Base-by-base conservation (phyloP, 2,329 filamentous ascomycete genomes). In the Neonectria punicea region DNA sequence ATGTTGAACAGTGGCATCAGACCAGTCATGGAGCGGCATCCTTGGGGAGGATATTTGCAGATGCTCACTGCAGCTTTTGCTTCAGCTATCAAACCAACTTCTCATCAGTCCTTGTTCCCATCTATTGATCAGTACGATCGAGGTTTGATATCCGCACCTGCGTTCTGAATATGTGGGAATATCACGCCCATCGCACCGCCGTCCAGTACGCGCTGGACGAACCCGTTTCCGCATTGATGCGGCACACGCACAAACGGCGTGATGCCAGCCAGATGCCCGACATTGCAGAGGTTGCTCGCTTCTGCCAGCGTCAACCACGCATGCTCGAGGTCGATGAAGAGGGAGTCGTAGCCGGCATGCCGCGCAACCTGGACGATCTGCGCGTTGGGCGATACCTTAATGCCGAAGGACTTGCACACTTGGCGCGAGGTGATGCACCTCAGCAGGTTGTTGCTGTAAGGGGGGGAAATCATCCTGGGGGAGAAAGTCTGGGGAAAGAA, bases 241-340 rank as follows among this genome's bases (percentile, higher is more conserved):
- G 77, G 77, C 3, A 79, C 75, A 1, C 78, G 73, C 1, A 79
- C 77, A 61, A 78, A 75, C 0, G 77, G 77, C 0, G 76, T 74
- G 11, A 77, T 70, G 4, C 76, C 77, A 2, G 62, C 62, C 1
- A 65, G 60, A 7, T 77, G 64, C 0, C 70, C 77, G 1, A 73
- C 68, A 4, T 65, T 70, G 60, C 75, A 78, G 1, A 79, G 67
- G 16, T 73, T 70, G 61, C 73, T 74, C 2, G 74, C 73, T 25
- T 79, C 73, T 18, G 72, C 67, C 4, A 79, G 53, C 0, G 76
- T 76, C 4, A 81, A 65, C 3, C 68, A 69, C 5, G 76, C 75
- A 50, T 81, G 79, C 65, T 81, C 79, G 7, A 81, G 69, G 39
- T 81, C 80, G 61, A 81, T 80, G 67, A 81, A 81, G 0, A 81